Base-by-base conservation (phyloP, 768 basidiomycete species). In the Chalciporus chontae region DNA sequence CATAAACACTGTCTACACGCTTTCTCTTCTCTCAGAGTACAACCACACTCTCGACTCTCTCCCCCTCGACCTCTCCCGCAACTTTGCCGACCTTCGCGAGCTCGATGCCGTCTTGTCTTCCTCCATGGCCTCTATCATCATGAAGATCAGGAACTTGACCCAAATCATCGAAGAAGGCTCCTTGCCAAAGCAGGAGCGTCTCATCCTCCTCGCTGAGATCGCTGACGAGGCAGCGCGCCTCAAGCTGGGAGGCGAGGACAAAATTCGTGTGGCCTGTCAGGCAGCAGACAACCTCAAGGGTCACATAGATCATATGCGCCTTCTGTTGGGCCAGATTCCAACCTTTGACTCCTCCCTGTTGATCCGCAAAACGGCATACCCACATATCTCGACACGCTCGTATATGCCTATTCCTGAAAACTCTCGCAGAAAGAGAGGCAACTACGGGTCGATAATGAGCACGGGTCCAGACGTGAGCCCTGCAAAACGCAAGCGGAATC, bases 61-160 rank as follows among this genome's bases (percentile, higher is more conserved):
- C 48, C 95, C 95, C 51, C 78, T 89, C 55, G 93, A 96, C 71
- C 84, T 99, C 69, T 95, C 95, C 11, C 85, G 91, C 69, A 86
- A 84, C 69, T 90, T 96, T 68, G 90, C 88, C 10, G 96, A 99
- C 77, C 83, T 99, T 47, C 90, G 94, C 56, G 96, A 99, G 72
- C 89, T 99, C 71, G 96, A 98, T 69, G 96, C 95, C 50, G 96
- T 99, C 51, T 81, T 99, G 58, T 94, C 93, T 58, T 76, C 88
- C 39, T 91, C 91, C 54, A 87, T 95, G 70, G 67, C 82, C 56
- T 76, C 80, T 57, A 87, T 99, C 64, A 92, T 88, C 50, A 59
- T 77, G 40, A 92, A 92, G 70, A 85, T 98, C 56, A 77, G 80
- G 50, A 65, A 69, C 34, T 85, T 99, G 57, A 87, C 84, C 36